A percentile compares a stretch with the other conserved stretches of the same genome.
These are phyloP conservation scores for Auxenochlorella pyrenoidosa DNA, from an alignment of 139 green algal species.

Conservation along the genomic window DNA sequence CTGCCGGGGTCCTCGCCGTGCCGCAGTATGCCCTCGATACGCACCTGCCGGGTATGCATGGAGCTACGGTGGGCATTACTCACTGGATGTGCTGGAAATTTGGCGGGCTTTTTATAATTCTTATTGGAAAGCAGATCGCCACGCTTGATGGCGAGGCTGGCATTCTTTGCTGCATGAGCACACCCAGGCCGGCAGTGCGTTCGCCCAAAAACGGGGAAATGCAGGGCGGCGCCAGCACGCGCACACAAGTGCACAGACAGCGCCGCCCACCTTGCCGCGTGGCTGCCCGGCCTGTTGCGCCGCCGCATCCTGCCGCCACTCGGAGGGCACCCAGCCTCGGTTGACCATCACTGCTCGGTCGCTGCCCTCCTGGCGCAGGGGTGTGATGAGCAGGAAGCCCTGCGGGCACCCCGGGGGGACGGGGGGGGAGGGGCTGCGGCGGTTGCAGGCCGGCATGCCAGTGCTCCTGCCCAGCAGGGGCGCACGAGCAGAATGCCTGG, in stretches of 20 bases:
- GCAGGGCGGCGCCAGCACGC: too few relatives aligned
- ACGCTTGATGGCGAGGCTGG: not conserved
- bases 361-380: constrained; percentile 53
- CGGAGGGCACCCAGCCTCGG: constrained; percentile 78
- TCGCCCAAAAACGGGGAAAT: too few relatives aligned
- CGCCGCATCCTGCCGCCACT: constrained; percentile 53
- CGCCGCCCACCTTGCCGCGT: constrained; percentile 9
- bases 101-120: too few relatives aligned
- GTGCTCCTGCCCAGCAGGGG: not conserved
- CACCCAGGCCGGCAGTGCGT: not conserved
- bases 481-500: not conserved
- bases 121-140: too few relatives aligned
- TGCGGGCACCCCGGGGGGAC: too few relatives aligned
- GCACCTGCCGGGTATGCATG: constrained; percentile 40
- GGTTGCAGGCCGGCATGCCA: too few relatives aligned
- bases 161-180: not conserved
- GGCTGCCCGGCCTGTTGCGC: constrained; percentile 12
- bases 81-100: too few relatives aligned
- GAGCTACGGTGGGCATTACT: too few relatives aligned
- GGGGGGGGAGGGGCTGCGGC: not conserved
- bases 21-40: constrained; percentile 69
- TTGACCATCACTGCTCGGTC: constrained; percentile 70
- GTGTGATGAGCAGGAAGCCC: constrained; percentile 77
- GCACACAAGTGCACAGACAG: too few relatives aligned
- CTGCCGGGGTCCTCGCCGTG: constrained; percentile 66